A percentile compares a stretch with the other conserved stretches of the same genome.
phyloP scores from a whole-genome alignment of 768 basidiomycete species.

The Cystobasidium onofrii region DNA sequence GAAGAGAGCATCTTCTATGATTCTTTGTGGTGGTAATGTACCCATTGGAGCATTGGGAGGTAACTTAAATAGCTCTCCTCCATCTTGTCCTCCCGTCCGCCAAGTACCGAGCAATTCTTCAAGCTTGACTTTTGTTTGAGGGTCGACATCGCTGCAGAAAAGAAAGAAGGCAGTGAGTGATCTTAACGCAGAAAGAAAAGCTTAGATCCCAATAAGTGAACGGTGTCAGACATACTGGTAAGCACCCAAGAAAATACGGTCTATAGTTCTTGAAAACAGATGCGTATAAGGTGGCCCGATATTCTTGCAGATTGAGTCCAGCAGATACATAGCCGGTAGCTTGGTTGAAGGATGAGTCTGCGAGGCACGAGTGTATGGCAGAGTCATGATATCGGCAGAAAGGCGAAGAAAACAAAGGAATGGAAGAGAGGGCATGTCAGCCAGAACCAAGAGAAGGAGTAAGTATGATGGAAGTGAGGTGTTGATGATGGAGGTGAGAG shows the following conservation, averaged over 20 bases:
- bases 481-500: no score
- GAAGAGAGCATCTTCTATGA: slow-evolving; percentile 59
- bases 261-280: slow-evolving; percentile 71
- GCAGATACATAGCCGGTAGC: slow-evolving; percentile 83
- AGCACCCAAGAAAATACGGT: slow-evolving; percentile 73
- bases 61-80: slow-evolving; percentile 75
- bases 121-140: slow-evolving; percentile 61
- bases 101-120: slow-evolving; percentile 95
- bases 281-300: slow-evolving; percentile 84
- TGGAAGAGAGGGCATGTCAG: neutral
- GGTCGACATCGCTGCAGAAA: slow-evolving; percentile 31
- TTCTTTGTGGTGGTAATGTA: slow-evolving; percentile 54
- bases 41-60: slow-evolving; percentile 42
- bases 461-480: neutral
- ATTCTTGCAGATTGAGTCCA: slow-evolving; percentile 97
- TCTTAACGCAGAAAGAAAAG: neutral
- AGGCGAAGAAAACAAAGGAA: neutral
- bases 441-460: neutral
- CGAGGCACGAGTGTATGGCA: slow-evolving; percentile 27
- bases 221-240: slow-evolving; percentile 59
- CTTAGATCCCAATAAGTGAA: no score
- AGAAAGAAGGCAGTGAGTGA: neutral
- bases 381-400: neutral
- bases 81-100: slow-evolving; percentile 72
- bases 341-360: slow-evolving; percentile 86